These are phyloP conservation scores for Yamadazyma sp. DNA, from an alignment of 805 yeast genomes.

Conservation along the genomic window DNA sequence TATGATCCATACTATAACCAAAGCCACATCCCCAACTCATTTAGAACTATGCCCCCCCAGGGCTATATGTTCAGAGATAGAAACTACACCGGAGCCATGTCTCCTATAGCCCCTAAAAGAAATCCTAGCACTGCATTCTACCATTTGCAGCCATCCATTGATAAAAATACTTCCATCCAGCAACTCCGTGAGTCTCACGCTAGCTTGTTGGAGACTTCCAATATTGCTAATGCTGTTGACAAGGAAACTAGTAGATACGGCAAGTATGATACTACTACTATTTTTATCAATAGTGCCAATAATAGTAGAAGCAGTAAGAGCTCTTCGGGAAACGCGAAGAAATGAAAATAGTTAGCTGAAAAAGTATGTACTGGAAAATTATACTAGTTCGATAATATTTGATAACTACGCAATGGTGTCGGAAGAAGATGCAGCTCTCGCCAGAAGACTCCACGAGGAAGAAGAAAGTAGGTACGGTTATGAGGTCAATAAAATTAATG, in stretches of 20 bases:
- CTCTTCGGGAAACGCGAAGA: no score
- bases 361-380: no score
- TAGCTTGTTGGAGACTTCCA: conserved; percentile 23
- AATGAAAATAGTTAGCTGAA: no score
- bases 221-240: conserved; percentile 20
- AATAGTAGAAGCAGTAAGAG: conserved; percentile 14
- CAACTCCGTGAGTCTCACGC: conserved; percentile 22
- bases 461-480: not conserved
- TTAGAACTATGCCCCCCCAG: no score
- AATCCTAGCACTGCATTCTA: conserved; percentile 7
- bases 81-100: no score
- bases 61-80: no score
- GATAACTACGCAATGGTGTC: not conserved
- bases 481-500: conserved; percentile 1
- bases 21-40: no score
- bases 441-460: not conserved
- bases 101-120: no score
- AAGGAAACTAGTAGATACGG: conserved; percentile 22
- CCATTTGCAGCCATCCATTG: conserved; percentile 22
- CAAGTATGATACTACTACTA: conserved; percentile 23
- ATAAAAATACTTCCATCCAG: conserved; percentile 17
- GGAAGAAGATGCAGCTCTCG: conserved; percentile 1
- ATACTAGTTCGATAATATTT: not conserved
- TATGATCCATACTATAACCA: no score
- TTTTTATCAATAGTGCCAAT: conserved; percentile 16